These are phyloP conservation scores for Cucurbitaria berberidis DNA, from an alignment of 2,329 filamentous ascomycete genomes.

Conservation along the genomic window DNA sequence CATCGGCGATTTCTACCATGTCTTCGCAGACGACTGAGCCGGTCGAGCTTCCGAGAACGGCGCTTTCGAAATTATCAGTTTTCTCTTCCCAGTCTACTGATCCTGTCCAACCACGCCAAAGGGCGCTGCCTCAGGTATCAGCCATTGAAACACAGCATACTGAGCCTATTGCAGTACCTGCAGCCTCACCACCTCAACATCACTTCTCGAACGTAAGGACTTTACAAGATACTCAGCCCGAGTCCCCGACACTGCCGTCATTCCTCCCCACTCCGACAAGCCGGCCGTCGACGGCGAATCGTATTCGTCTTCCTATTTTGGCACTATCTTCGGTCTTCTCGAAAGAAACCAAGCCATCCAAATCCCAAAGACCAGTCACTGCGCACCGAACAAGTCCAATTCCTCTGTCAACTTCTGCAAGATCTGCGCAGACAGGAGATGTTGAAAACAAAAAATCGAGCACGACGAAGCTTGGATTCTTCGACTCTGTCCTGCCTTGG, in stretches of 20 bases:
- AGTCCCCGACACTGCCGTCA: conserved; percentile 42
- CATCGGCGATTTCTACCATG: conserved; percentile 23
- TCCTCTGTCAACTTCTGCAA: conserved; percentile 14
- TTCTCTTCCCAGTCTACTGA: conserved; percentile 33
- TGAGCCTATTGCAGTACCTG: conserved; percentile 29
- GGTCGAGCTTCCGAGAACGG: conserved; percentile 18
- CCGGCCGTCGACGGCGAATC: conserved; percentile 39
- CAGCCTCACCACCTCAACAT: conserved; percentile 13
- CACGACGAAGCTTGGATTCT: conserved; percentile 47
- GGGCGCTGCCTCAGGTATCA: conserved; percentile 26
- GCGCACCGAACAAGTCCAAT: conserved; percentile 31
- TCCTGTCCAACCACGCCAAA: conserved; percentile 29
- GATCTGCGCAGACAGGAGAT: conserved; percentile 21
- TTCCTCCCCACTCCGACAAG: conserved; percentile 41
- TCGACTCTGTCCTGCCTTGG: conserved; percentile 55
- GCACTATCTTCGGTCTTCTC: conserved; percentile 35
- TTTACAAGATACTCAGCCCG: conserved; percentile 41
- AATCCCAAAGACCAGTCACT: conserved; percentile 38
- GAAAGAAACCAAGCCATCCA: conserved; percentile 38
- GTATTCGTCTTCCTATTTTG: conserved; percentile 20
- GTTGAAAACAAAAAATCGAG: conserved; percentile 23
- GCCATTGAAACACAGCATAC: conserved; percentile 37
- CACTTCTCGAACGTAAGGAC: conserved; percentile 36
- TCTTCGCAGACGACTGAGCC: conserved; percentile 30
- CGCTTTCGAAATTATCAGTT: conserved; percentile 22